phyloP scores from a whole-genome alignment of 1,139 yeast species.

The Nakaseomyces delphensis region DNA sequence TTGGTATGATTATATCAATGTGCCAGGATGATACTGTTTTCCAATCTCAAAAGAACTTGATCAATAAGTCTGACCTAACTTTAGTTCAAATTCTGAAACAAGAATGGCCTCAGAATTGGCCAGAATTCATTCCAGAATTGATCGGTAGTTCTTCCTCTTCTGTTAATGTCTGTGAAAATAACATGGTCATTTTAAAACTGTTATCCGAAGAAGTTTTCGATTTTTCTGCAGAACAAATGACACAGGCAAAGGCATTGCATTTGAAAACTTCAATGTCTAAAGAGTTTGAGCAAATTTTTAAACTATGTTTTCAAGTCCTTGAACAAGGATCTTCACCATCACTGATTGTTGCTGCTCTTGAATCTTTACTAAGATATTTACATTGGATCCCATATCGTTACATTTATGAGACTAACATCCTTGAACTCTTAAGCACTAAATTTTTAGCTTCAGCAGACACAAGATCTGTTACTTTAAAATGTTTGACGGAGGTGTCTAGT shows the following conservation, averaged over 20 bases:
- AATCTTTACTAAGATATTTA: conserved; percentile 72
- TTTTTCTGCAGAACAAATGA: conserved; percentile 87
- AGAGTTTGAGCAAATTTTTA: conserved; percentile 89
- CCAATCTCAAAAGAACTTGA: conserved; percentile 66
- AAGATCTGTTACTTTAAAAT: conserved; percentile 76
- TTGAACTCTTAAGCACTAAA: conserved; percentile 62
- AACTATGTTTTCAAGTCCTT: conserved; percentile 83
- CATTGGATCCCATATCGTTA: conserved; percentile 93
- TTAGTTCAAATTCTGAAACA: conserved; percentile 89
- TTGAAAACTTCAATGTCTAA: conserved; percentile 77
- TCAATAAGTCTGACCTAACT: conserved; percentile 88
- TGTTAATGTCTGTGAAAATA: conserved; percentile 91
- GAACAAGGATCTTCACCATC: conserved; percentile 82
- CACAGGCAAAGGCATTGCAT: conserved; percentile 84
- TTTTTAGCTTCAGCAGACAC: conserved; percentile 74
- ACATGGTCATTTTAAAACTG: conserved; percentile 83
- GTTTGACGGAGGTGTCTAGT: conserved; percentile 82
- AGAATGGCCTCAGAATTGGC: conserved; percentile 99
- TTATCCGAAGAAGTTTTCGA: conserved; percentile 95
- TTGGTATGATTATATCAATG: conserved; percentile 85
- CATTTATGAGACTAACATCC: conserved; percentile 77
- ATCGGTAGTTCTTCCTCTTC: conserved; percentile 78
- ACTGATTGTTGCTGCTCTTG: conserved; percentile 74
- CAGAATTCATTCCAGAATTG: conserved; percentile 89
- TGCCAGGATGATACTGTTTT: conserved; percentile 81